These are phyloP conservation scores for Hypoxylon rickii DNA, from an alignment of 495 filamentous ascomycete species.

Conservation along the genomic window DNA sequence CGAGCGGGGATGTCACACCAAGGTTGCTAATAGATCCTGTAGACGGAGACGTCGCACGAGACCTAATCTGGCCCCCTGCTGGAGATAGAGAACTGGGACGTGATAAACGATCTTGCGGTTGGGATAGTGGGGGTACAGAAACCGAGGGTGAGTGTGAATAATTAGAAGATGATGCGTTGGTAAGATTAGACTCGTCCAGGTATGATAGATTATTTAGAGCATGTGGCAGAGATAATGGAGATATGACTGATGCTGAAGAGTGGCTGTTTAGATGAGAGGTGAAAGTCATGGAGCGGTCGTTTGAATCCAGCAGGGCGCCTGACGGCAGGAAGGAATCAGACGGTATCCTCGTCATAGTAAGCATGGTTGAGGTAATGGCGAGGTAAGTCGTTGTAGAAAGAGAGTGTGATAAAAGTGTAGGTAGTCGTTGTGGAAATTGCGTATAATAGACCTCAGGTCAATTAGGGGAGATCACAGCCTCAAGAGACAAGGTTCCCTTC, in stretches of 20 bases:
- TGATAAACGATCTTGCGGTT: constrained; percentile 35
- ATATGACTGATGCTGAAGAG: constrained; percentile 45
- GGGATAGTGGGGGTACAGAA: constrained; percentile 12
- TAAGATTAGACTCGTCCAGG: constrained; percentile 35
- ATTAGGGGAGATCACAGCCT: constrained; percentile 12
- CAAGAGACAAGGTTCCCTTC: too few species aligned
- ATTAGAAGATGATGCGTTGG: constrained; percentile 32
- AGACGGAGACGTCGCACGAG: constrained; percentile 31
- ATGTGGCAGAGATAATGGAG: constrained; percentile 46
- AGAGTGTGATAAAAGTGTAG: constrained; percentile 2
- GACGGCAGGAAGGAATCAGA: constrained; percentile 31
- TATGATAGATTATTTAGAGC: constrained; percentile 37
- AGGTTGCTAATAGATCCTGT: constrained; percentile 22
- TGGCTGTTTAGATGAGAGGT: constrained; percentile 36
- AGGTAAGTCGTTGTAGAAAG: constrained; percentile 4
- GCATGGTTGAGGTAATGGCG: constrained; percentile 21
- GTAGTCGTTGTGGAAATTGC: constrained; percentile 13
- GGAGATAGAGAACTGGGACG: constrained; percentile 32
- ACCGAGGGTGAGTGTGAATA: constrained; percentile 32
- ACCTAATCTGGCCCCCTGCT: constrained; percentile 9
- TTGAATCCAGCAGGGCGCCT: constrained; percentile 30
- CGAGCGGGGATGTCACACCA: constrained; percentile 24
- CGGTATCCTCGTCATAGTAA: constrained; percentile 32
- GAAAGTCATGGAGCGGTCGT: constrained; percentile 23
- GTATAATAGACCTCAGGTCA: constrained; percentile 4